These are phyloP conservation scores for Hypoxylon sp. DNA, from an alignment of 2,329 filamentous ascomycete genomes.

Conservation along the genomic window DNA sequence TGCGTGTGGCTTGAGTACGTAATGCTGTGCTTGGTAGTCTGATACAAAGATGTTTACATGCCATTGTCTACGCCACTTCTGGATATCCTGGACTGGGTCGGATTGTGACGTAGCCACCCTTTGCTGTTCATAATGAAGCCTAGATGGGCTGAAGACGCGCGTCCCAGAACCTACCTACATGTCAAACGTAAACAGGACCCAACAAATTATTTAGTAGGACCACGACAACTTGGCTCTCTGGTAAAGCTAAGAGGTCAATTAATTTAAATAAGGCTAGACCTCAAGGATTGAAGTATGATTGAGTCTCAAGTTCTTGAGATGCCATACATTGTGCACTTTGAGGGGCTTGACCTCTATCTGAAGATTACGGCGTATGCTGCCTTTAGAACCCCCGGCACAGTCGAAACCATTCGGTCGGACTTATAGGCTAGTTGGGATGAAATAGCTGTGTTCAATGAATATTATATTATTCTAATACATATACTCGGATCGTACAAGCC, in stretches of 20 bases:
- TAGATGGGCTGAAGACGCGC: constrained; percentile 2
- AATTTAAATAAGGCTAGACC: not conserved
- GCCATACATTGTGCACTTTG: not conserved
- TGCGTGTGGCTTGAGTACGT: not conserved
- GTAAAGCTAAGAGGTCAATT: not conserved
- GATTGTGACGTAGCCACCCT: not conserved
- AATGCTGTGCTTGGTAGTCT: not conserved
- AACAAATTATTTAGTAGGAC: not conserved
- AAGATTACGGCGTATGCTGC: no score
- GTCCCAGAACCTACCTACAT: not conserved
- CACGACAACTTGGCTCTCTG: not conserved
- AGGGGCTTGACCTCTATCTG: not conserved
- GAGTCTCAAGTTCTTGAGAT: not conserved
- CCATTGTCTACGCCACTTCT: no score
- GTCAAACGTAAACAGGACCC: not conserved
- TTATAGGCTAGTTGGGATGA: not conserved
- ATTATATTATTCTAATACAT: constrained; percentile 9
- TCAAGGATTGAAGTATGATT: not conserved
- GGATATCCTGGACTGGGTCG: not conserved
- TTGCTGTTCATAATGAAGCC: not conserved
- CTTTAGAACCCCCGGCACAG: not conserved
- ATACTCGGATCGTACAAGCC: not conserved
- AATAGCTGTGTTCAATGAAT: not conserved
- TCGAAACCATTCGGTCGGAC: not conserved
- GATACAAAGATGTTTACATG: not conserved